Evolutionary conservation across 2,329 filamentous ascomycete genomes (phyloP).

Genomic region (Aspergillus udagawae): DNA sequence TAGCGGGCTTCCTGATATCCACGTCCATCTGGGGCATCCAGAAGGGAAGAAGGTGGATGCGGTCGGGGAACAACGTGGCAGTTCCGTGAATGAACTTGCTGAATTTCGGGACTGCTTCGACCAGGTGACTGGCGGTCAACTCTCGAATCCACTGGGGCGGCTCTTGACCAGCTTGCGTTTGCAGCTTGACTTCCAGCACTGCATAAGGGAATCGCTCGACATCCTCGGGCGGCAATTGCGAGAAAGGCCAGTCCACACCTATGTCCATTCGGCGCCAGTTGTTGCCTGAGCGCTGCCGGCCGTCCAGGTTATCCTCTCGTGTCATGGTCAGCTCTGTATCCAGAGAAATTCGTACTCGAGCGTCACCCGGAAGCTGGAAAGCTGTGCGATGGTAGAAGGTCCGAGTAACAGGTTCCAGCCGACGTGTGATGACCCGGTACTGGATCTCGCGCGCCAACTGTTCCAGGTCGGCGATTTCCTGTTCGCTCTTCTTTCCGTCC

Average conservation of each 20-base stretch:
- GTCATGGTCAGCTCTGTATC: conserved; percentile 95
- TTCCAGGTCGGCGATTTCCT: conserved; percentile 86
- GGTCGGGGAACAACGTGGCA: conserved; percentile 77
- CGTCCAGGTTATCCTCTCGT: conserved; percentile 91
- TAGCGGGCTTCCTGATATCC: conserved; percentile 90
- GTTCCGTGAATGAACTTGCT: conserved; percentile 98
- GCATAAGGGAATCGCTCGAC: conserved; percentile 93
- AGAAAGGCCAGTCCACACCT: conserved; percentile 92
- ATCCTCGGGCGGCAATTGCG: conserved; percentile 78
- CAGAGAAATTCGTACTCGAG: conserved; percentile 90
- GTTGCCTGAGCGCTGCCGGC: conserved; percentile 67
- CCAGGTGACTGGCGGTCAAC: conserved; percentile 85
- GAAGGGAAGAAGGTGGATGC: conserved; percentile 87
- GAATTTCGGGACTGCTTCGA: conserved; percentile 98
- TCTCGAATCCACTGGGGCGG: conserved; percentile 96
- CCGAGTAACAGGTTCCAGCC: conserved; percentile 82
- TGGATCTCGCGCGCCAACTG: conserved; percentile 87
- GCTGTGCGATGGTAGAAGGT: conserved; percentile 98
- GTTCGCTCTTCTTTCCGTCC: conserved; percentile 88
- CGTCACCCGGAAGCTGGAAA: conserved; percentile 94
- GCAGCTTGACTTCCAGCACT: conserved; percentile 92
- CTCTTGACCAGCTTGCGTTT: conserved; percentile 92
- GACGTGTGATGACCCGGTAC: conserved; percentile 83
- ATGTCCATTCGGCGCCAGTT: conserved; percentile 99
- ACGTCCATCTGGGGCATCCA: conserved; percentile 99